These are phyloP conservation scores for Fistulifera solaris DNA, from an alignment of 108 stramenopile genomes.

Conservation along the genomic window DNA sequence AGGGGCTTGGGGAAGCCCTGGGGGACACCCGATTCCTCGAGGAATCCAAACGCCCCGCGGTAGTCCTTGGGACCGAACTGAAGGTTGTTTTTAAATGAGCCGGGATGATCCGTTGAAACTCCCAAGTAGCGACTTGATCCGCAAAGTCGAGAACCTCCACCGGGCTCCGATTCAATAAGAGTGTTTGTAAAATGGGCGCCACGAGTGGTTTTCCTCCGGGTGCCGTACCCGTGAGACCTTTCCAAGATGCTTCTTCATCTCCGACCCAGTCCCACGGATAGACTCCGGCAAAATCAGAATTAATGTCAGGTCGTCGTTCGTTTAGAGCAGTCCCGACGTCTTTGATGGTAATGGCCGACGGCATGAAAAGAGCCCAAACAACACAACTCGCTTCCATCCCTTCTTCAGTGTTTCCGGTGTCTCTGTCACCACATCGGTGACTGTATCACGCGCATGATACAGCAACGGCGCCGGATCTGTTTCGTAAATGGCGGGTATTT, in stretches of 20 bases:
- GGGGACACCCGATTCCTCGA: conserved; percentile 73
- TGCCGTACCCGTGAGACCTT: conserved; percentile 68
- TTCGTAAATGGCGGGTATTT: conserved; percentile 70
- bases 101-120: conserved; percentile 78
- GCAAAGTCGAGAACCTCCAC: conserved; percentile 81
- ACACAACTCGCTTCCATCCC: conserved; percentile 83
- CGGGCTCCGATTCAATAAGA: conserved; percentile 84
- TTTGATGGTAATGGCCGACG: conserved; percentile 68
- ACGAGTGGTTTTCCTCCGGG: conserved; percentile 43
- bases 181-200: conserved; percentile 87
- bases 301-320: conserved; percentile 73
- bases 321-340: conserved; percentile 56
- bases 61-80: conserved; percentile 72
- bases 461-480: conserved; percentile 78
- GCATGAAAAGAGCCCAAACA: conserved; percentile 91
- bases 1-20: conserved; percentile 70
- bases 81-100: conserved; percentile 85
- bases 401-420: conserved; percentile 59
- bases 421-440: conserved; percentile 70
- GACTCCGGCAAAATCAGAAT: conserved; percentile 70
- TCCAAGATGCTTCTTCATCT: conserved; percentile 68
- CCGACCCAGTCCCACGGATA: conserved; percentile 87
- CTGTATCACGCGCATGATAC: conserved; percentile 86
- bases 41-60: conserved; percentile 74
- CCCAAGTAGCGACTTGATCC: conserved; percentile 74